phyloP scores from a whole-genome alignment of 352 stramenopile genomes.

The Phytophthora crassamura region DNA sequence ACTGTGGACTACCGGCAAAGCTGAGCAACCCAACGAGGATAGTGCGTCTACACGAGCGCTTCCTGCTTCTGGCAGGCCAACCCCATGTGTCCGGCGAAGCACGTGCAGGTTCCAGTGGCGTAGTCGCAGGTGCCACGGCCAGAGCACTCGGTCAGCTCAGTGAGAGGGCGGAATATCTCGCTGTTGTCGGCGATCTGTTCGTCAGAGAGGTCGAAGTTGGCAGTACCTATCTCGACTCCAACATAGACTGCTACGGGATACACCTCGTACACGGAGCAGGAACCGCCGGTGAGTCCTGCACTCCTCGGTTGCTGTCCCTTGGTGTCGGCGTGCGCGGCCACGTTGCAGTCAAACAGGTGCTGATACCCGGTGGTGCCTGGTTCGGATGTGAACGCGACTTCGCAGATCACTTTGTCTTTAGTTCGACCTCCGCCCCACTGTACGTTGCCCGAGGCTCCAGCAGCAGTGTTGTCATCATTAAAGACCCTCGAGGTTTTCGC shows the following conservation, averaged over 20 bases:
- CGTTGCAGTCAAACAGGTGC: slow-evolving; percentile 58
- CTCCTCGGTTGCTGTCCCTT: slow-evolving; percentile 52
- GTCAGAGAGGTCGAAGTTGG: neutral
- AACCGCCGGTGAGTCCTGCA: neutral
- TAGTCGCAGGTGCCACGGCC: slow-evolving; percentile 68
- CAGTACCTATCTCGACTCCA: too few species aligned
- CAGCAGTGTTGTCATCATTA: neutral
- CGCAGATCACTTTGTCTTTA: slow-evolving; percentile 28
- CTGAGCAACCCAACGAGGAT: too few species aligned
- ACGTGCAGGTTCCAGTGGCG: slow-evolving; percentile 60
- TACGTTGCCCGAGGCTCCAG: too few species aligned
- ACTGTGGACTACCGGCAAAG: too few species aligned
- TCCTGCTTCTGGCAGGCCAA: slow-evolving; percentile 73
- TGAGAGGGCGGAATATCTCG: slow-evolving; percentile 31
- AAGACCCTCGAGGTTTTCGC: slow-evolving; percentile 8
- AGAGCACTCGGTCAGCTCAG: slow-evolving; percentile 64
- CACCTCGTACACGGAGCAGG: slow-evolving; percentile 51
- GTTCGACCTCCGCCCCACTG: neutral
- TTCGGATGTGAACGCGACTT: slow-evolving; percentile 57
- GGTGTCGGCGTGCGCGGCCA: slow-evolving; percentile 27
- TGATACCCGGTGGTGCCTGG: slow-evolving; percentile 67
- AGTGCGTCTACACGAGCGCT: slow-evolving; percentile 30
- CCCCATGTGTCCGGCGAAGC: slow-evolving; percentile 77
- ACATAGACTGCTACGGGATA: slow-evolving; percentile 17
- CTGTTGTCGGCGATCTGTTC: neutral